Base-by-base conservation (phyloP, 1,139 yeast genomes). In the Debaryomyces singareniensis region DNA sequence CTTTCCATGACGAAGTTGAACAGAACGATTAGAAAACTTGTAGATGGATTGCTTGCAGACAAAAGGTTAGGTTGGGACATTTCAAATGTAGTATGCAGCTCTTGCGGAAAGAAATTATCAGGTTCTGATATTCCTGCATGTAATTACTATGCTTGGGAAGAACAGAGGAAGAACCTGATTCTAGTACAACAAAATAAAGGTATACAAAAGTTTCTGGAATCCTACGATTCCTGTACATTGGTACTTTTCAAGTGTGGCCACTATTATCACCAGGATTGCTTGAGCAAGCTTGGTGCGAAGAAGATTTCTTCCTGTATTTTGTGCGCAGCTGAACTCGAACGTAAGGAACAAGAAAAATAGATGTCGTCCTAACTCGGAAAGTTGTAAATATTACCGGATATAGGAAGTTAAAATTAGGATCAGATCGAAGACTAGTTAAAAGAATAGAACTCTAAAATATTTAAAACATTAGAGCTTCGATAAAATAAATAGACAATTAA, bases 61-160 rank as follows among this genome's bases (percentile, higher is more conserved):
- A 61, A 69, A 14, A 39, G 63, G 2, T 49, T 53, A 30, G 95
- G 95, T 0, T 78, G 89, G 84, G 56, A 74, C 1, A 68, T 78
- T 1, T 55, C 53, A 16, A 55, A 64, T 13, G 65, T 70, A 29
- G 68, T 61, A 28, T 85, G 95, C 52, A 78, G 81, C 30, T 73
- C 79, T 0, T 85, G 95, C 50, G 84, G 82, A 2, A 74, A 72
- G 38, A 55, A 57, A 20, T 54, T 84, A 24, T 75, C 83, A 71
- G 95, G 95, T 0, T 47, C 70, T 0, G 72, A 71, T 1, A 55
- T 77, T 3, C 57, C 63, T 23, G 60, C 65, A 2, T 55, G 53
- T 7, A 53, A 66, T 27, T 69, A 47, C 25, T 35, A 44, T 14
- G 69, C 69, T 3, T 77, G 82, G 83, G 78, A 73, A 44, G 57